phyloP scores from a whole-genome alignment of 108 stramenopile species.

The Cyclotella kingstonii region DNA sequence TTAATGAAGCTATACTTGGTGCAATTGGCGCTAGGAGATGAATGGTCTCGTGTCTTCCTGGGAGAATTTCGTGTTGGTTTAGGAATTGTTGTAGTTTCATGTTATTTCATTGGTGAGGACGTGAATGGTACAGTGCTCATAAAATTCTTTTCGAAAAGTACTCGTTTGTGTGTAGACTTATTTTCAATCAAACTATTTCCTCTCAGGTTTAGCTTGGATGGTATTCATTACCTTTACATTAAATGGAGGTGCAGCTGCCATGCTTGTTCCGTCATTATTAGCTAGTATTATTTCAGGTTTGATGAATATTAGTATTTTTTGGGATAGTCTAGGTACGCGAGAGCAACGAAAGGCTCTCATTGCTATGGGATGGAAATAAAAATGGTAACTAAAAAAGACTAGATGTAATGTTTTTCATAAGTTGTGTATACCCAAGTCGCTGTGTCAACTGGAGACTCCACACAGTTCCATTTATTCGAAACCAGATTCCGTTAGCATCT shows the following conservation, averaged over 20 bases:
- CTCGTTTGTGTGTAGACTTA: no score
- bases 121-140: no score
- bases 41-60: slow-evolving; percentile 78
- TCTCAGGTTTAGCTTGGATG: slow-evolving; percentile 37
- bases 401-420: no score
- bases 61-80: slow-evolving; percentile 67
- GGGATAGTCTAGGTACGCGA: slow-evolving; percentile 45
- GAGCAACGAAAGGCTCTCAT: slow-evolving; percentile 37
- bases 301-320: slow-evolving; percentile 61
- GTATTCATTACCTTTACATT: slow-evolving; percentile 42
- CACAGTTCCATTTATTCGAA: no score
- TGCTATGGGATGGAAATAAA: slow-evolving; percentile 44
- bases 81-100: slow-evolving; percentile 48
- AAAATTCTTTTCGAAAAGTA: no score
- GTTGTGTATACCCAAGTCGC: no score
- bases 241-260: slow-evolving; percentile 42
- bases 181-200: neutral
- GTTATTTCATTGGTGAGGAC: slow-evolving; percentile 43
- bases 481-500: no score
- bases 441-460: no score
- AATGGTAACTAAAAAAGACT: no score
- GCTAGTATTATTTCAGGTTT: slow-evolving; percentile 59
- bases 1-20: slow-evolving; percentile 61
- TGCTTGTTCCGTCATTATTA: slow-evolving; percentile 56
- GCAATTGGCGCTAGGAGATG: slow-evolving; percentile 61